A percentile compares a stretch with the other conserved stretches of the same genome.
Evolutionary conservation across 257 asterid genomes (phyloP).

Genomic region (Solanum rostratum): DNA sequence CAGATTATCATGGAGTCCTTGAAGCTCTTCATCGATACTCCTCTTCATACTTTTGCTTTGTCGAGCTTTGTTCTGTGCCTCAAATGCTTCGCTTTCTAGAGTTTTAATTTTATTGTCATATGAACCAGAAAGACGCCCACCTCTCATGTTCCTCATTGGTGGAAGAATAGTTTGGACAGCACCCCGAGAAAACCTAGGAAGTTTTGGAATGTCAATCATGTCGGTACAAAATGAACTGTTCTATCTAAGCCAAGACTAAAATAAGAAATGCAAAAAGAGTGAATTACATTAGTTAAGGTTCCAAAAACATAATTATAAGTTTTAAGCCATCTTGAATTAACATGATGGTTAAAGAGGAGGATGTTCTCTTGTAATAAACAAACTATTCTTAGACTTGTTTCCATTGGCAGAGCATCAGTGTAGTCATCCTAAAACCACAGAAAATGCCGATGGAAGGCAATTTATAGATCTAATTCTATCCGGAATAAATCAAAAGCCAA

Average conservation of each 20-base stretch:
- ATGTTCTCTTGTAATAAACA: neutral
- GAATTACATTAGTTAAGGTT: neutral
- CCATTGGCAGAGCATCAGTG: neutral
- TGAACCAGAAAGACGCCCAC: slow-evolving; percentile 81
- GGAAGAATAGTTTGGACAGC: slow-evolving; percentile 83
- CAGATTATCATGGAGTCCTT: slow-evolving; percentile 22
- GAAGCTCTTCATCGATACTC: slow-evolving; percentile 44
- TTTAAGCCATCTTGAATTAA: neutral
- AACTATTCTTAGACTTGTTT: neutral
- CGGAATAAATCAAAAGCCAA: neutral
- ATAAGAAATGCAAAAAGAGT: neutral
- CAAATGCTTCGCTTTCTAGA: slow-evolving; percentile 47
- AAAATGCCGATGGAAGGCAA: neutral
- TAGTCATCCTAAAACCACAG: neutral
- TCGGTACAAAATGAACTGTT: neutral
- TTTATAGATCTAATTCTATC: neutral
- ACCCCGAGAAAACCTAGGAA: slow-evolving; percentile 75
- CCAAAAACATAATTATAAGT: neutral
- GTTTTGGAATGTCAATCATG: neutral
- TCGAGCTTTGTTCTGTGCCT: slow-evolving; percentile 33
- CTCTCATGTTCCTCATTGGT: slow-evolving; percentile 44
- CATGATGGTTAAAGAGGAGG: neutral
- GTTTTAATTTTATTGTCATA: slow-evolving; percentile 51
- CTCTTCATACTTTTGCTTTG: slow-evolving; percentile 45
- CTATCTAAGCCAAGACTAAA: neutral